Evolutionary conservation across 306 rosid species (phyloP), one percentile per base, ranked within the genome.

Genomic region (Amphicarpaea edgeworthii): DNA sequence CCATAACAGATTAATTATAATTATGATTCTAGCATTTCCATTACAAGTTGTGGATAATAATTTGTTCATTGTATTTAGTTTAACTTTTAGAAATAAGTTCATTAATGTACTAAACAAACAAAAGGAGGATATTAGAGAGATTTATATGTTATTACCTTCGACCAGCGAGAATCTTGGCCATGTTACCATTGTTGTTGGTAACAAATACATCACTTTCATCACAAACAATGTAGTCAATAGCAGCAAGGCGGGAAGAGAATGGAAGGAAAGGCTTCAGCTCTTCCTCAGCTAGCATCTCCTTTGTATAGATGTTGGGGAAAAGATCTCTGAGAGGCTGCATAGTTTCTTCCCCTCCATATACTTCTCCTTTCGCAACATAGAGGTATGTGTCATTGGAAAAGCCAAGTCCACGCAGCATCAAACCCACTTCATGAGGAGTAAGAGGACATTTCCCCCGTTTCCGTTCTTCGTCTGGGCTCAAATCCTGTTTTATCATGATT

Each of bases 151-250:
- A 88, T 75, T 70, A 96, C 99, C 99, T 96, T 86, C 90, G 89
- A 66, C 98, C 99, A 3, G 98, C 98, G 26, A 96, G 90, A 85
- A 96, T 90, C 85, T 90, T 96, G 76, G 99, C 99, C 99, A 96
- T 96, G 83, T 96, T 96, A 68, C 99, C 99, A 68, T 96, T 92
- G 81, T 96, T 96, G 76, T 96, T 96, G 14, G 99, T 82, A 79
- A 90, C 97, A 88, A 96, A 92, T 26, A 92, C 99, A 73, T 96
- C 88, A 14, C 99, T 92, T 78, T 96, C 97, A 50, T 96, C 97
- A 70, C 97, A 88, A 82, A 96, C 99, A 78, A 90, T 82, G 85
- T 96, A 96, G 86, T 96, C 99, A 73, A 96, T 79, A 65, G 99
- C 98, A 79, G 99, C 98, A 68, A 92, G 95, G 57, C 96, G 98